Base-by-base conservation (phyloP, 805 yeast species). In the Candida odintsovae region DNA sequence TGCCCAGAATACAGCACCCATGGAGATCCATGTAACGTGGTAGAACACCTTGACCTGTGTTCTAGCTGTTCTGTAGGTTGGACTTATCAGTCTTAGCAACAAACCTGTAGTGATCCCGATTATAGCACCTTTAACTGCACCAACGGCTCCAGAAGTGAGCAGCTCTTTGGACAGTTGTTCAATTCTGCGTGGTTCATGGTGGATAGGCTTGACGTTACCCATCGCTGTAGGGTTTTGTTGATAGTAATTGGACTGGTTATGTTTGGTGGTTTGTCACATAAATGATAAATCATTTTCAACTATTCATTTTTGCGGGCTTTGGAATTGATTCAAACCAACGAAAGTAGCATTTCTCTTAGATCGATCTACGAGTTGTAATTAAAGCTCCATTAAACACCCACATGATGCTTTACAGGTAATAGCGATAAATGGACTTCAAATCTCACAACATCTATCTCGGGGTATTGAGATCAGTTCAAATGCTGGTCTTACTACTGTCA, bases 111-210 rank as follows among this genome's bases (percentile, higher is more conserved):
- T 52, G 9, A 67, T 29, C 40, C 76, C 69, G 31, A 71, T 55
- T 11, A 67, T 45, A 0, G 68, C 69, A 22, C 77, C 77, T 49
- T 70, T 71, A 1, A 63, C 52, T 1, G 72, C 75, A 31, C 77
- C 77, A 18, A 70, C 56, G 9, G 62, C 59, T 5, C 70, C 65
- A 1, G 76, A 71, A 13, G 60, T 53, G 3, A 67, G 54, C 7
- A 71, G 61, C 64, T 69, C 73, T 28, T 58, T 57, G 15, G 67
- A 58, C 20, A 70, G 56, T 51, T 66, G 64, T 40, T 65, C 57
- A 12, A 70, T 60, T 9, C 66, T 60, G 11, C 52, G 58, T 9
- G 70, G 69, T 39, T 67, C 67, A 47, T 70, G 71, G 44, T 70
- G 74, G 31, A 65, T 50, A 11, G 71, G 72, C 45, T 57, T 62